Percentiles rank a stretch among this genome's conserved stretches.
phyloP scores from a whole-genome alignment of 2,329 filamentous ascomycete species.

The Penicillium sp. region DNA sequence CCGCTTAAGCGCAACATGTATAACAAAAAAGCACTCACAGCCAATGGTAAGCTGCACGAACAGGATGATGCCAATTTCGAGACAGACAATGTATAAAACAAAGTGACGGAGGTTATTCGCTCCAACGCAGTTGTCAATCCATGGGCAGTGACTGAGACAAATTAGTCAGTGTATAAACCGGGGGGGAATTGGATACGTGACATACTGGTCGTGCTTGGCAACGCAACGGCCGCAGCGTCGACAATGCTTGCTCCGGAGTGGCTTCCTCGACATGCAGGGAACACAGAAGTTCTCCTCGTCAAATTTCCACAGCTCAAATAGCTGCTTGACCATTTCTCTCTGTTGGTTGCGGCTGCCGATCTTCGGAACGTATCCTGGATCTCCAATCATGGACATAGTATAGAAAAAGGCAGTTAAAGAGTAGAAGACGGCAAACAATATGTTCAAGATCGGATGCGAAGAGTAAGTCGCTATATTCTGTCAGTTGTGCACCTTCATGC shows the following conservation, averaged over 20 bases:
- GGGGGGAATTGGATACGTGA: slow-evolving; percentile 18
- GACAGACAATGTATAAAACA: slow-evolving; percentile 78
- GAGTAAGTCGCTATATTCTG: slow-evolving; percentile 59
- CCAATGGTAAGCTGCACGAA: slow-evolving; percentile 71
- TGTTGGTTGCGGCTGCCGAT: slow-evolving; percentile 85
- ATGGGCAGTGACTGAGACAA: slow-evolving; percentile 79
- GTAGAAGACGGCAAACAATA: slow-evolving; percentile 68
- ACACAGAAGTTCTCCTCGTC: slow-evolving; percentile 94
- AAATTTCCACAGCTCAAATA: slow-evolving; percentile 82
- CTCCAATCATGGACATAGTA: slow-evolving; percentile 75
- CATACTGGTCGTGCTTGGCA: slow-evolving; percentile 94
- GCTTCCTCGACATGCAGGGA: slow-evolving; percentile 89
- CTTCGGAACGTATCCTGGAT: slow-evolving; percentile 92
- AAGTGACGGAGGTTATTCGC: slow-evolving; percentile 97
- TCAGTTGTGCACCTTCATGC: background rate
- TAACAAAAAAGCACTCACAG: slow-evolving; percentile 55
- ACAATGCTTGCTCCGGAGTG: slow-evolving; percentile 93
- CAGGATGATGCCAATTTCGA: slow-evolving; percentile 72
- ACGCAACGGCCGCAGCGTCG: slow-evolving; percentile 87
- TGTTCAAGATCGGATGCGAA: slow-evolving; percentile 70
- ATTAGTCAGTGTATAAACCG: background rate
- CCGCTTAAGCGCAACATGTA: background rate
- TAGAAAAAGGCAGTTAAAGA: slow-evolving; percentile 81
- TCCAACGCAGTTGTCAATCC: slow-evolving; percentile 95
- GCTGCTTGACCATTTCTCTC: slow-evolving; percentile 81